Base-by-base conservation (phyloP, 2,329 filamentous ascomycete species). In the Neonectria neomacrospora region DNA sequence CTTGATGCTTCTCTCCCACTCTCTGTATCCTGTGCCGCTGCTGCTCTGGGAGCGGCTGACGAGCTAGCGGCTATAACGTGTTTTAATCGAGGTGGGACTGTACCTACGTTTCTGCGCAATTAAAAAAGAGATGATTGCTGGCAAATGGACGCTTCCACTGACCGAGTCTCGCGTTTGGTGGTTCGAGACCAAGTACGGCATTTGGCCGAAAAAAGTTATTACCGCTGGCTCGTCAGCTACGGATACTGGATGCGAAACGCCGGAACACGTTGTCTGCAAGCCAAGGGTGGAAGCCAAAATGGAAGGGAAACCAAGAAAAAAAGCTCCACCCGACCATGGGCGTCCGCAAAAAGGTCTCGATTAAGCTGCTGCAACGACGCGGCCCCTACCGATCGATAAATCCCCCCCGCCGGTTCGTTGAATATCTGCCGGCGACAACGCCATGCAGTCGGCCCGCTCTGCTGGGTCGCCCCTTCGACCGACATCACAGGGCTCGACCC, bases 71-170 rank as follows among this genome's bases (percentile, higher is more conserved):
- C 54, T 53, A 57, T 20, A 28, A 50, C 56, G 54, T 61, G 39
- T 58, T 58, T 62, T 71, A 69, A 69, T 69, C 54, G 26, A 30
- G 32, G 51, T 41, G 47, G 34, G 54, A 61, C 42, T 58, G 66
- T 72, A 68, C 55, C 64, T 72, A 63, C 34, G 11, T 58, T 20
- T 14, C n/a, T 61, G 58, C 45, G 30, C 39, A 65, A 66, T 61
- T 44, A 42, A 66, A 57, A n/a, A 47, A 59, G 52, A 52, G 44
- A 52, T 47, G 30, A 41, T 32, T 47, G 18, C 41, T 28, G 32
- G 30, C 22, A 58, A 28, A 45, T 44, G 48, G 28, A 37, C n/a
- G 28, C 22, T 28, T 56, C 22, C 30, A 37, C 52, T 53, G 44
- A 37, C 56, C 34, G 60, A 63, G 30, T 53, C 54, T 63, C 50